Evolutionary conservation across 805 yeast genomes (phyloP).

Genomic region (Tetrapisispora arboricola): DNA sequence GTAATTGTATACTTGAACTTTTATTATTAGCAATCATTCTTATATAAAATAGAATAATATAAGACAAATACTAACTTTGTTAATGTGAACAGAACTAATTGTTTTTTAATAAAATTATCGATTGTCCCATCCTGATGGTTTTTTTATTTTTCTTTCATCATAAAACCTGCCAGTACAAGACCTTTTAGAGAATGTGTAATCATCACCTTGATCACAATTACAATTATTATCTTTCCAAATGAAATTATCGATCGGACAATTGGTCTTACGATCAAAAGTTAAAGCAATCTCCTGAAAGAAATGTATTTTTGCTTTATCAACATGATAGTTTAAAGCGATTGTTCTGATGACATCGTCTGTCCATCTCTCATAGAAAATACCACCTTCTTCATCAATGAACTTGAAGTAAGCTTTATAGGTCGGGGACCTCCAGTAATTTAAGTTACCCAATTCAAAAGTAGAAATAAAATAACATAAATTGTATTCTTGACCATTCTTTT

Average conservation of each 20-base stretch:
- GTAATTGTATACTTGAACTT: too few species aligned
- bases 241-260: constrained; percentile 62
- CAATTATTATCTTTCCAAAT: constrained; percentile 51
- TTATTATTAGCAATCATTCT: too few species aligned
- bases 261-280: constrained; percentile 59
- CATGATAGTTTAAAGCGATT: constrained; percentile 63
- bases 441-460: constrained; percentile 68
- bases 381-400: constrained; percentile 59
- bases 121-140: constrained; percentile 54
- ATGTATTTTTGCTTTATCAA: constrained; percentile 53
- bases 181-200: constrained; percentile 55
- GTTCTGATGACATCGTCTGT: constrained; percentile 90
- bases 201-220: constrained; percentile 59
- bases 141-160: constrained; percentile 36
- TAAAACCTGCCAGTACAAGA: constrained; percentile 54
- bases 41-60: too few species aligned
- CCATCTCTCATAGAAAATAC: constrained; percentile 84
- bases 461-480: constrained; percentile 86
- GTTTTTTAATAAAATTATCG: constrained; percentile 2
- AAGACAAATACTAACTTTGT: too few species aligned
- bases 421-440: constrained; percentile 63
- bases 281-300: constrained; percentile 76
- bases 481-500: constrained; percentile 54
- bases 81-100: neutral
- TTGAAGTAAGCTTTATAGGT: constrained; percentile 60